phyloP scores from a whole-genome alignment of 2,329 filamentous ascomycete genomes.

The Botrytis elliptica region DNA sequence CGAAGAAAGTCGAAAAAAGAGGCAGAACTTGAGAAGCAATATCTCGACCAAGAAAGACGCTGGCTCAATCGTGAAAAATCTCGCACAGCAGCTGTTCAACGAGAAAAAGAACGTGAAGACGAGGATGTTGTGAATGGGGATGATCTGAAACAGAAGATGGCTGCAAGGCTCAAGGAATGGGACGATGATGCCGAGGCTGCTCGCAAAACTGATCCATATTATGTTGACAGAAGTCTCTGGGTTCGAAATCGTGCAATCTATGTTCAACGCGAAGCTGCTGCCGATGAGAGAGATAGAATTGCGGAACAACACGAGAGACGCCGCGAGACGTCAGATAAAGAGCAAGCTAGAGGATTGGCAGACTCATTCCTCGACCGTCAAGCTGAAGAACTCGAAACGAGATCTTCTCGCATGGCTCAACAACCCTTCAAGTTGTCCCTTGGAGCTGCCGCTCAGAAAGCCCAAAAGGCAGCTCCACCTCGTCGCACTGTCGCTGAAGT shows the following conservation, averaged over 20 bases:
- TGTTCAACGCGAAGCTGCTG: constrained; percentile 68
- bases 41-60: constrained; percentile 79
- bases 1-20: constrained; percentile 69
- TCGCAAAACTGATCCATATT: constrained; percentile 76
- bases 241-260: constrained; percentile 75
- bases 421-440: constrained; percentile 91
- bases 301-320: constrained; percentile 74
- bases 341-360: constrained; percentile 79
- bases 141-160: constrained; percentile 63
- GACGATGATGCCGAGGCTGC: constrained; percentile 82
- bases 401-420: constrained; percentile 48
- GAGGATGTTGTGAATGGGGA: constrained; percentile 67
- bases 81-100: constrained; percentile 78
- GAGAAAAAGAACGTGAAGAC: constrained; percentile 77
- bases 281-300: constrained; percentile 79
- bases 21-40: constrained; percentile 75
- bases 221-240: constrained; percentile 82
- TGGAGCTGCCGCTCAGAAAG: constrained; percentile 80
- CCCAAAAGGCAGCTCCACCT: constrained; percentile 54
- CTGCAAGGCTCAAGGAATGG: constrained; percentile 74
- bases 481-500: constrained; percentile 89
- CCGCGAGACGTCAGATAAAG: constrained; percentile 67
- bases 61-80: constrained; percentile 89
- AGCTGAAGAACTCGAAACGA: constrained; percentile 69
- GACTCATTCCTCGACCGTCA: constrained; percentile 88